Percentiles rank a stretch among this genome's conserved stretches.
These are phyloP conservation scores for Paraphysoderma sedebokerense DNA, from an alignment of 371 early-diverging fungal species.

Conservation along the genomic window DNA sequence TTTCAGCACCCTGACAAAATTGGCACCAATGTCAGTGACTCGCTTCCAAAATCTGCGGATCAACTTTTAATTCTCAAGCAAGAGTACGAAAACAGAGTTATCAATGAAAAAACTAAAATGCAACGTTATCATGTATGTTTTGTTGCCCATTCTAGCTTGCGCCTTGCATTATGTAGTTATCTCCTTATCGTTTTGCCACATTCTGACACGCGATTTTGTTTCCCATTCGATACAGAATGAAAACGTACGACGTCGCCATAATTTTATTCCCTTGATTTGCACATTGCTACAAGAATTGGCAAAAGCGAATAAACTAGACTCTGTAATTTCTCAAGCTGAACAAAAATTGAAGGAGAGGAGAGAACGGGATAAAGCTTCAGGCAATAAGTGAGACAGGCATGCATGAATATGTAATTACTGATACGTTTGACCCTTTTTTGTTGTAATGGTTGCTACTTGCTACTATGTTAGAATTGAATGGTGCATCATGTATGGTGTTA, in stretches of 20 bases:
- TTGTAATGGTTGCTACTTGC: too few species aligned
- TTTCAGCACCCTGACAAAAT: too few species aligned
- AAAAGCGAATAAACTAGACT: slow-evolving; percentile 31
- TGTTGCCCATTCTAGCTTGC: neutral
- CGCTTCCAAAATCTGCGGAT: neutral
- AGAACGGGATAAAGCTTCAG: too few species aligned
- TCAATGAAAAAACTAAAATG: slow-evolving; percentile 1
- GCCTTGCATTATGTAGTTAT: neutral
- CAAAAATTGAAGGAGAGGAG: too few species aligned
- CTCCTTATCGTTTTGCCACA: neutral
- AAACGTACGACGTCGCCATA: slow-evolving; percentile 55
- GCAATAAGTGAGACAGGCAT: too few species aligned
- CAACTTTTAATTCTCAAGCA: slow-evolving; percentile 5
- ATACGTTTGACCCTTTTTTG: too few species aligned
- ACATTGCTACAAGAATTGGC: slow-evolving; percentile 45
- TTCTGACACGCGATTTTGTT: neutral
- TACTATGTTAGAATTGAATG: too few species aligned
- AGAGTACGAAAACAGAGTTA: neutral
- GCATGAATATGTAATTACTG: too few species aligned
- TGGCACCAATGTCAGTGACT: neutral
- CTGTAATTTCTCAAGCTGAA: slow-evolving; percentile 30
- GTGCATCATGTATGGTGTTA: too few species aligned
- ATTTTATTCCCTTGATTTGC: slow-evolving; percentile 62
- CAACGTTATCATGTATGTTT: slow-evolving; percentile 17
- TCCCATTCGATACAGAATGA: slow-evolving; percentile 27